Conservation (phyloP, 305 asterid genomes). For the Fraxinus dipetala region DNA sequence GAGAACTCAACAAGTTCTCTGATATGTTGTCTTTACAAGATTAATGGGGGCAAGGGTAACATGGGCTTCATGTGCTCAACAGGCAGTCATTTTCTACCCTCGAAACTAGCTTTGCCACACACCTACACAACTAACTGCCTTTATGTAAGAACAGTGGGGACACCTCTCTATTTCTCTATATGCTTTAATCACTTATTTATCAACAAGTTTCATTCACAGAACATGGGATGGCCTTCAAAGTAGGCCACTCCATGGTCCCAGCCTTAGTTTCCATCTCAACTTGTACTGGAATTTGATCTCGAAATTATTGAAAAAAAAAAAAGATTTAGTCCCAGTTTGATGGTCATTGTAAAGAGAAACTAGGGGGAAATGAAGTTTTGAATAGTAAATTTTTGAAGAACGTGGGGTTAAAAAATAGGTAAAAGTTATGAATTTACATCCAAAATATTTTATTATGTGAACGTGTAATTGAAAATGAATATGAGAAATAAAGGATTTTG, state of each 20-base stretch:
- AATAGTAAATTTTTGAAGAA: too few species aligned
- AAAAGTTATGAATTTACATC: too few species aligned
- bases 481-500: too few species aligned
- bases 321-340: not conserved
- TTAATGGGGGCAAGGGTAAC: slow-evolving; percentile 9
- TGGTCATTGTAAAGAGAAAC: too few species aligned
- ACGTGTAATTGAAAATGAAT: too few species aligned
- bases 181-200: not conserved
- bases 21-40: not conserved
- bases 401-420: too few species aligned
- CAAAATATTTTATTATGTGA: too few species aligned
- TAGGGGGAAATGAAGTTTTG: too few species aligned
- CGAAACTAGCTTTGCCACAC: not conserved
- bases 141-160: slow-evolving; percentile 11
- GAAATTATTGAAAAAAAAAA: not conserved
- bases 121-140: not conserved
- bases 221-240: slow-evolving; percentile 20
- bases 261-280: not conserved
- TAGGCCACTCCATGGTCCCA: not conserved
- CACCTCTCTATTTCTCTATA: not conserved
- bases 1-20: not conserved
- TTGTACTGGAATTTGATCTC: not conserved
- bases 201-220: slow-evolving; percentile 18
- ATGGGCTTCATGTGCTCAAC: slow-evolving; percentile 10
- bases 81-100: not conserved